Conservation (phyloP, 108 stramenopile species). For the Pseudonitzschia delicatissima region DNA sequence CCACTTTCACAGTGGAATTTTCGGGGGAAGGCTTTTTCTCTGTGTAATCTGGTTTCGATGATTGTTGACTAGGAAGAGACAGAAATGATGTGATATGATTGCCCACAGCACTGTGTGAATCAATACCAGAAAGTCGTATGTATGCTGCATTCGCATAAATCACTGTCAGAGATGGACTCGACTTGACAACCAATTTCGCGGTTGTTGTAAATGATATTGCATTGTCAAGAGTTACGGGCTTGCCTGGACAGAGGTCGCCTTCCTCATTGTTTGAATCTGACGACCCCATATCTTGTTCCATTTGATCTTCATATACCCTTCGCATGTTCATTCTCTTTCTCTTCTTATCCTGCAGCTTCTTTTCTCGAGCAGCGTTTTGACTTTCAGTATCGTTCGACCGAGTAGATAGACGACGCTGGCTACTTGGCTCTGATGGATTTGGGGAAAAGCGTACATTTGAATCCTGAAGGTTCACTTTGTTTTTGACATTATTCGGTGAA, state of each 20-base stretch:
- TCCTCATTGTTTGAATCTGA: slow-evolving; percentile 46
- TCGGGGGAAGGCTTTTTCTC: slow-evolving; percentile 19
- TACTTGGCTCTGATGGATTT: not conserved
- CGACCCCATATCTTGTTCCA: slow-evolving; percentile 59
- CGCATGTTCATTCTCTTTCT: slow-evolving; percentile 69
- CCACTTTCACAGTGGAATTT: slow-evolving; percentile 24
- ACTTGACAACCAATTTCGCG: slow-evolving; percentile 57
- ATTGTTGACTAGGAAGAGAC: slow-evolving; percentile 27
- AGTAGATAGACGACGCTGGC: not conserved
- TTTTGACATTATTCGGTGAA: not conserved
- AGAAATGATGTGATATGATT: slow-evolving; percentile 45
- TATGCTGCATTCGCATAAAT: slow-evolving; percentile 74
- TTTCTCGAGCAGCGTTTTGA: slow-evolving; percentile 29
- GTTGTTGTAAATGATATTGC: slow-evolving; percentile 62
- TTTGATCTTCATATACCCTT: slow-evolving; percentile 69
- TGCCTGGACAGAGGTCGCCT: slow-evolving; percentile 48
- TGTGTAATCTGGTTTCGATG: slow-evolving; percentile 12
- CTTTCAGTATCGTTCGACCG: not conserved
- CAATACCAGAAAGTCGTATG: slow-evolving; percentile 56
- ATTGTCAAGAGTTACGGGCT: slow-evolving; percentile 55
- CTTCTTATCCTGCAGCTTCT: slow-evolving; percentile 61
- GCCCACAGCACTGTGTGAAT: slow-evolving; percentile 57
- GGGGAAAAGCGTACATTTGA: not conserved
- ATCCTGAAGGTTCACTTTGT: not conserved
- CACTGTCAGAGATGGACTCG: slow-evolving; percentile 50